These are phyloP conservation scores for Beauveria pseudobassiana DNA, from an alignment of 2,329 filamentous ascomycete species.

Conservation along the genomic window DNA sequence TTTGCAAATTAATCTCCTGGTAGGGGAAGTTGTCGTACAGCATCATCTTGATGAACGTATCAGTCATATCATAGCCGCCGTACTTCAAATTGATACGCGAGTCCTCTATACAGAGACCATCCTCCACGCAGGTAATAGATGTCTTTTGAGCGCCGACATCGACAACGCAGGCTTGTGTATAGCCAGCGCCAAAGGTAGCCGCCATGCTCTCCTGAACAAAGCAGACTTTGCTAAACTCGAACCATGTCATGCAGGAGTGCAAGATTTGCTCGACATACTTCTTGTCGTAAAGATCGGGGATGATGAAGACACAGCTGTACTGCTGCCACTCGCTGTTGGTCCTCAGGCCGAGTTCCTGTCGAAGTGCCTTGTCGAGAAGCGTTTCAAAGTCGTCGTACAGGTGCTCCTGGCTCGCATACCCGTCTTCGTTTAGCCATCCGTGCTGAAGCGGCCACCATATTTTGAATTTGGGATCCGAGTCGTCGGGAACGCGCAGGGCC, in stretches of 20 bases:
- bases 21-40: conserved; percentile 94
- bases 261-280: conserved; percentile 79
- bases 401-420: conserved; percentile 73
- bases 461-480: conserved; percentile 82
- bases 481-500: conserved; percentile 80
- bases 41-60: conserved; percentile 97
- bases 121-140: conserved; percentile 92
- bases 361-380: conserved; percentile 79
- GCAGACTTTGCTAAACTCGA: conserved; percentile 81
- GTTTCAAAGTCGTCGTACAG: conserved; percentile 82
- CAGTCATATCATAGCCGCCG: conserved; percentile 86
- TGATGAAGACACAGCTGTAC: conserved; percentile 94
- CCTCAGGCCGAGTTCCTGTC: conserved; percentile 71
- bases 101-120: conserved; percentile 90
- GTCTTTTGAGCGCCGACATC: conserved; percentile 97
- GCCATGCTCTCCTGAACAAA: conserved; percentile 96
- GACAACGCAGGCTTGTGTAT: conserved; percentile 88
- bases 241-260: conserved; percentile 79
- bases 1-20: conserved; percentile 81
- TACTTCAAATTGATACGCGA: conserved; percentile 93
- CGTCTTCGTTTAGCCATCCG: conserved; percentile 84
- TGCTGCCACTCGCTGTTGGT: conserved; percentile 76
- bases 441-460: conserved; percentile 85
- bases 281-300: conserved; percentile 95
- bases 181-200: conserved; percentile 89